These are phyloP conservation scores for Neopestalotiopsis rosae DNA, from an alignment of 2,329 filamentous ascomycete genomes.

Conservation along the genomic window DNA sequence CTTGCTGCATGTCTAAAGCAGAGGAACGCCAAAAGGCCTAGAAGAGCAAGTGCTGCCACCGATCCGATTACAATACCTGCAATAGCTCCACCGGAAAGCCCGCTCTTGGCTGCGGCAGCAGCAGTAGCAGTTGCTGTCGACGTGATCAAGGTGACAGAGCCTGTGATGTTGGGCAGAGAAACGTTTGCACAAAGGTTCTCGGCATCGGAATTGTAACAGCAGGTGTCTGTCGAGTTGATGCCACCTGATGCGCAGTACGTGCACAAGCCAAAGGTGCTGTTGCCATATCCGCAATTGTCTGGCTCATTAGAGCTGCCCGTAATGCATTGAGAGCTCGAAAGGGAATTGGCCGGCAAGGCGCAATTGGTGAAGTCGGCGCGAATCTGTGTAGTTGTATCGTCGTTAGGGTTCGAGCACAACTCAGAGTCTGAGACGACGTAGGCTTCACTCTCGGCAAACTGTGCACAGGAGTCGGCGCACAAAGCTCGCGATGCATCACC, in stretches of 20 bases:
- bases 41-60: constrained; percentile 70
- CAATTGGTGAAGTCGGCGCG: constrained; percentile 93
- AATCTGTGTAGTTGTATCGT: constrained; percentile 76
- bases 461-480: constrained; percentile 87
- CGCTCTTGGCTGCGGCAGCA: constrained; percentile 35
- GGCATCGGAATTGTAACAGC: constrained; percentile 85
- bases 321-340: constrained; percentile 77
- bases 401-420: constrained; percentile 72
- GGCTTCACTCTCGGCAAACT: constrained; percentile 88
- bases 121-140: constrained; percentile 49
- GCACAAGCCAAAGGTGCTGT: constrained; percentile 78
- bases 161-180: constrained; percentile 76
- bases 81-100: constrained; percentile 82
- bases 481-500: constrained; percentile 72
- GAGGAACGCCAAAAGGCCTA: constrained; percentile 74
- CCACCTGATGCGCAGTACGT: constrained; percentile 84
- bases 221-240: constrained; percentile 91
- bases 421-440: constrained; percentile 76
- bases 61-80: constrained; percentile 89
- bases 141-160: constrained; percentile 68
- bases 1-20: constrained; percentile 59
- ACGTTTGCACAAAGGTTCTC: constrained; percentile 76
- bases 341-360: constrained; percentile 78
- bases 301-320: constrained; percentile 80
- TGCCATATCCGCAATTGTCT: constrained; percentile 82